Percentiles rank a stretch among this genome's conserved stretches.
Conservation (phyloP, 192 early-diverging fungal genomes). For the Phlyctochytrium arcticum region DNA sequence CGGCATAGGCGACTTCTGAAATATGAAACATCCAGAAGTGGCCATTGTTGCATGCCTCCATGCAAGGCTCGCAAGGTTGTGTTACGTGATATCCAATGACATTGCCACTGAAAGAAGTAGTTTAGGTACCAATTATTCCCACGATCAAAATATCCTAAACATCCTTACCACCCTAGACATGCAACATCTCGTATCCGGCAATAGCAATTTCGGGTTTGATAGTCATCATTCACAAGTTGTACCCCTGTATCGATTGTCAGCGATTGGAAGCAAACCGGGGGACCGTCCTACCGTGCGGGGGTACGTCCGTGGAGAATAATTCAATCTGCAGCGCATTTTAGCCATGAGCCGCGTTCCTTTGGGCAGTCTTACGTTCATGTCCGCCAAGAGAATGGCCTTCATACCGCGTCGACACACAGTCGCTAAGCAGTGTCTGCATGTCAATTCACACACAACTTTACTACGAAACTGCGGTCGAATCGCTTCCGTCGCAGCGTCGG, state of each 20-base stretch:
- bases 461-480: conserved; percentile 57
- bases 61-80: conserved; percentile 75
- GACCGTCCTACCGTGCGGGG: not conserved
- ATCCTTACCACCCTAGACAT: conserved; percentile 70
- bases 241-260: no score
- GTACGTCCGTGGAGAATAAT: conserved; percentile 12
- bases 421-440: conserved; percentile 61
- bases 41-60: conserved; percentile 92
- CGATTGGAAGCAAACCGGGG: not conserved
- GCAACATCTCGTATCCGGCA: conserved; percentile 78
- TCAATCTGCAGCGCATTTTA: conserved; percentile 5
- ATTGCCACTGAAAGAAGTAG: conserved; percentile 43
- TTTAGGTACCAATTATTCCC: no score
- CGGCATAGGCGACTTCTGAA: conserved; percentile 59
- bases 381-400: conserved; percentile 77
- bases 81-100: conserved; percentile 80
- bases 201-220: conserved; percentile 72
- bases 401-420: conserved; percentile 68
- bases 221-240: conserved; percentile 71
- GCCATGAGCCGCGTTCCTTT: not conserved
- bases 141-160: no score
- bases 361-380: conserved; percentile 41
- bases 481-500: not conserved
- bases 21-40: conserved; percentile 99
- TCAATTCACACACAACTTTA: conserved; percentile 69